phyloP scores from a whole-genome alignment of 2,329 filamentous ascomycete genomes.

The Microdochium trichocladiopsis region DNA sequence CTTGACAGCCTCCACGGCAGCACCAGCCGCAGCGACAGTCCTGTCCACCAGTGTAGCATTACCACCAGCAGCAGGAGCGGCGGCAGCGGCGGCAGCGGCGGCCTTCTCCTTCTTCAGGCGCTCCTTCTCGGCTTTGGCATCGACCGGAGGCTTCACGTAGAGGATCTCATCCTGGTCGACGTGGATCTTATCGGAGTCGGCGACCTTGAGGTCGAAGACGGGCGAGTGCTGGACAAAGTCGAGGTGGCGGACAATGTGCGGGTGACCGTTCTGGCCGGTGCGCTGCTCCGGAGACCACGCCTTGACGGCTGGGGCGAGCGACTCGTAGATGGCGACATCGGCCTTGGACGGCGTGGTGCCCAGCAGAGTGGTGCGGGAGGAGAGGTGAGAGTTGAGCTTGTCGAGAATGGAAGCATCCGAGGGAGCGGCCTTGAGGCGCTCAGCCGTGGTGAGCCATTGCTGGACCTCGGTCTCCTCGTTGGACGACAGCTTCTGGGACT shows the following conservation, averaged over 20 bases:
- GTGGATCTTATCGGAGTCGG: conserved; percentile 66
- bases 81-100: conserved; percentile 51
- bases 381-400: conserved; percentile 79
- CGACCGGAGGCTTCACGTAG: conserved; percentile 82
- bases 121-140: conserved; percentile 94
- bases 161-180: conserved; percentile 76
- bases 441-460: conserved; percentile 78
- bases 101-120: conserved; percentile 94
- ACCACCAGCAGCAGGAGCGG: conserved; percentile 35
- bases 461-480: conserved; percentile 81
- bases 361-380: conserved; percentile 80
- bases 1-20: conserved; percentile 47
- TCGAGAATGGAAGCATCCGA: conserved; percentile 64
- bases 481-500: conserved; percentile 62
- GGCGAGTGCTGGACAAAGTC: conserved; percentile 93
- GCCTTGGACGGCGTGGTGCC: conserved; percentile 85
- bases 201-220: conserved; percentile 63
- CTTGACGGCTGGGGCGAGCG: conserved; percentile 68
- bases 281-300: conserved; percentile 79
- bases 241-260: conserved; percentile 83
- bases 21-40: conserved; percentile 55
- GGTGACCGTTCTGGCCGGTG: conserved; percentile 81
- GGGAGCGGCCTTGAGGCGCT: conserved; percentile 56
- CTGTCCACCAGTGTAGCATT: conserved; percentile 46
- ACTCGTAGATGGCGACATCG: conserved; percentile 76